Base-by-base conservation (phyloP, 352 stramenopile genomes). In the Phytophthora sansomeana region DNA sequence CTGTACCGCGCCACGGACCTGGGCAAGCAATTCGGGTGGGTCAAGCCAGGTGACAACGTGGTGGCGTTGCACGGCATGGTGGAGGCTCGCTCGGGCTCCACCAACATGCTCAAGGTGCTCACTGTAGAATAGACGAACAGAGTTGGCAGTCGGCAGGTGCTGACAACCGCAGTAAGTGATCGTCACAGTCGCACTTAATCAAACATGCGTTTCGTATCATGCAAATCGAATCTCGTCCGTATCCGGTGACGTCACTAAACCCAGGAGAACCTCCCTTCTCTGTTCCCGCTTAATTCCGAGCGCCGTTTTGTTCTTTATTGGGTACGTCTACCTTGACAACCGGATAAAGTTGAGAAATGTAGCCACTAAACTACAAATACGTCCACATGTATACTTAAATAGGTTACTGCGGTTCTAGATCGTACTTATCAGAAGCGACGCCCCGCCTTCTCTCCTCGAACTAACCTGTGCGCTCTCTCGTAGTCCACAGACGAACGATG, bases 21-120 rank as follows among this genome's bases (percentile, higher is more conserved):
- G 41, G 90, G 88, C 42, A 96, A 97, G 69, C 73, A 96, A 64
- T 85, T 83, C 47, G 90, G 87, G 47, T 97, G 89, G 87, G 86
- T 97, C 56, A 80, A 97, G 70, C 77, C 81, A 54, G 92, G 91
- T 33, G 92, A 97, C 75, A 83, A 83, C 19, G 87, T 97, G 14
- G 91, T 98, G 1, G 89, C 85, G 17, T 87, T 98, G 47, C 90
- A 98, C 75, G 92, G 92, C 43, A 93, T 93, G 76, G 78, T 93
- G 63, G 92, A 98, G 63, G 91, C 90, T 9, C 84, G 78, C 56
- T 80, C 91, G 24, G 92, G 92, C 52, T 95, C 89, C 28, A 97
- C 91, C 62, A 97, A 98, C 77, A 96, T 96, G 85, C 81, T 98
- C 64, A 95, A 94, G 77, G 89, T 97, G 64, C 80, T 96, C n/a